Evolutionary conservation across 768 basidiomycete species (phyloP), one percentile per base, ranked within the genome.

Genomic region (Serpula lacrymans): DNA sequence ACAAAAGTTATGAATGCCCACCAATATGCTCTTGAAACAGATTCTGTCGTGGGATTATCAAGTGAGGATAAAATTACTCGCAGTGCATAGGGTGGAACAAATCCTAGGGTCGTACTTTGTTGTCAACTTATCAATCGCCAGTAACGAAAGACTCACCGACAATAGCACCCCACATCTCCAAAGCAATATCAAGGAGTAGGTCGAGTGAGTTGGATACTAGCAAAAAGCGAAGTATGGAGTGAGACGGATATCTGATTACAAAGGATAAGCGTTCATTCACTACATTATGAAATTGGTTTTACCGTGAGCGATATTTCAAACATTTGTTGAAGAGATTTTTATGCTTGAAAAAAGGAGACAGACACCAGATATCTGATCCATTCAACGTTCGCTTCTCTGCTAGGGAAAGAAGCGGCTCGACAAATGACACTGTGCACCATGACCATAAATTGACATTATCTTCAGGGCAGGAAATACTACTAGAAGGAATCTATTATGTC

Each of bases 271-370:
- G 30, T 29, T 16, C 33, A 37, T 42, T 27, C 6, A 26, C 17
- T 13, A 34, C 42, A 34, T 21, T 23, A 45, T 13, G 10, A 28
- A 14, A n/a, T 29, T 25, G 3, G 53, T 45, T 55, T 6, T 53
- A 75, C 75, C 51, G 49, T 31, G 57, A 48, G 41, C 65, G 69
- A 55, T 83, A 81, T 51, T 71, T 64, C 24, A 84, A 53, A 47
- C 69, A 79, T 56, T 84, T 86, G 28, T 60, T 67, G 56, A 84
- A 86, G 10, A 85, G 64, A 49, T 80, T 83, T 49, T 75, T 77
- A 54, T 85, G 82, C 20, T 67, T 68, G 58, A 86, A 82, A 46
- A 72, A 82, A 1, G 83, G 84, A 3, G 82, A 83, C 22, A 85
- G 63, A 9, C 53, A 60, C 82, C 83, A 86, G 6, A 84, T 75